These are phyloP conservation scores for Kregervanrija fluxuum DNA, from an alignment of 805 yeast species.

Conservation along the genomic window DNA sequence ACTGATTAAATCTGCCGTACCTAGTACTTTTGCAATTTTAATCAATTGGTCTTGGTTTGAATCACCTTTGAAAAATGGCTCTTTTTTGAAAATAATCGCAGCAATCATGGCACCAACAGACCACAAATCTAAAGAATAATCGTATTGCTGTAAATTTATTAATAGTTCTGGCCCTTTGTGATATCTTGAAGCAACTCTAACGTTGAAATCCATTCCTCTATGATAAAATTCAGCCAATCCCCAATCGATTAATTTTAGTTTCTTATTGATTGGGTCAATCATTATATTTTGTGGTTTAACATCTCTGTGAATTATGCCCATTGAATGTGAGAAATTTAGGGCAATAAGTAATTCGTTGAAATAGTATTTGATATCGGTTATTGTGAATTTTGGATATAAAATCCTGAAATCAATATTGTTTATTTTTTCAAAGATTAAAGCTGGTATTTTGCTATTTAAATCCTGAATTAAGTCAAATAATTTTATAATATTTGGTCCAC, in stretches of 20 bases:
- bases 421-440: slow-evolving; percentile 78
- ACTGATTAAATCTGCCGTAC: slow-evolving; percentile 65
- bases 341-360: slow-evolving; percentile 79
- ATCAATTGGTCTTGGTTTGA: slow-evolving; percentile 89
- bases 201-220: slow-evolving; percentile 83
- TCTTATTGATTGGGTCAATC: slow-evolving; percentile 68
- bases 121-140: slow-evolving; percentile 87
- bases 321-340: slow-evolving; percentile 81
- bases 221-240: slow-evolving; percentile 92
- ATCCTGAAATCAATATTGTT: slow-evolving; percentile 82
- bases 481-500: slow-evolving; percentile 75
- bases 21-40: slow-evolving; percentile 81
- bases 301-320: slow-evolving; percentile 93
- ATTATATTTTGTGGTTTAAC: slow-evolving; percentile 91
- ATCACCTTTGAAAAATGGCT: slow-evolving; percentile 89
- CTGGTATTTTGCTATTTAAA: slow-evolving; percentile 78
- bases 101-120: slow-evolving; percentile 89
- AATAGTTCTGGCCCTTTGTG: slow-evolving; percentile 89
- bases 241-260: slow-evolving; percentile 83
- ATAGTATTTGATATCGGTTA: slow-evolving; percentile 71
- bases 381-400: slow-evolving; percentile 72
- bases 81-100: slow-evolving; percentile 79
- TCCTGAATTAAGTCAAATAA: slow-evolving; percentile 84
- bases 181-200: slow-evolving; percentile 85
- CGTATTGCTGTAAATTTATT: slow-evolving; percentile 76